phyloP scores from a whole-genome alignment of 139 green algal genomes.

The Eudorina sp. region DNA sequence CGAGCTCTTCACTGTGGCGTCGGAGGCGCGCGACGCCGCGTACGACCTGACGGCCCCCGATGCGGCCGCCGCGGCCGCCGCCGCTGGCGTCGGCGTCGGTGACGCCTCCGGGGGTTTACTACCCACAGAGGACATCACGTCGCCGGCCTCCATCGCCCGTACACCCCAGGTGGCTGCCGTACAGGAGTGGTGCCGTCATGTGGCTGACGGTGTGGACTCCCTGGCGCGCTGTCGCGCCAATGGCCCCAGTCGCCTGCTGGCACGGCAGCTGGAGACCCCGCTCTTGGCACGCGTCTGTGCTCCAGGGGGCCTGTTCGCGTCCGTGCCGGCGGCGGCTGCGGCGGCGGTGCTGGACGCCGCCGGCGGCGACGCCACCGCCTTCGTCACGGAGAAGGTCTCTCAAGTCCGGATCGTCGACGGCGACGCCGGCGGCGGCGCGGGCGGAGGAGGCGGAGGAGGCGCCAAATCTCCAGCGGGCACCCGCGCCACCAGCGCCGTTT shows the following conservation, averaged over 20 bases:
- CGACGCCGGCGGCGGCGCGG: neutral
- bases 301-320: neutral
- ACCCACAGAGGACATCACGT: neutral
- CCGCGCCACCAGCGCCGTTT: neutral
- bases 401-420: constrained; percentile 1
- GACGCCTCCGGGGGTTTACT: neutral
- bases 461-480: neutral
- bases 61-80: neutral
- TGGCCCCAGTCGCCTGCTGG: constrained; percentile 26
- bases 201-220: neutral
- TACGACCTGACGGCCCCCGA: neutral
- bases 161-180: neutral
- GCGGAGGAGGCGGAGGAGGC: neutral
- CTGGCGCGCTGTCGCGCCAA: neutral
- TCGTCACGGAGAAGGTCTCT: neutral
- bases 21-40: constrained; percentile 8
- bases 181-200: constrained; percentile 36
- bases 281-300: neutral
- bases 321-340: neutral
- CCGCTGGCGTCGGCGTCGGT: neutral
- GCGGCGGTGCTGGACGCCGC: neutral
- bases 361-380: neutral
- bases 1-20: constrained; percentile 38
- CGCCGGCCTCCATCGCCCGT: neutral
- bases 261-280: constrained; percentile 3